Base-by-base conservation (phyloP, 2,329 filamentous ascomycete species). In the Paecilomyces niveus region DNA sequence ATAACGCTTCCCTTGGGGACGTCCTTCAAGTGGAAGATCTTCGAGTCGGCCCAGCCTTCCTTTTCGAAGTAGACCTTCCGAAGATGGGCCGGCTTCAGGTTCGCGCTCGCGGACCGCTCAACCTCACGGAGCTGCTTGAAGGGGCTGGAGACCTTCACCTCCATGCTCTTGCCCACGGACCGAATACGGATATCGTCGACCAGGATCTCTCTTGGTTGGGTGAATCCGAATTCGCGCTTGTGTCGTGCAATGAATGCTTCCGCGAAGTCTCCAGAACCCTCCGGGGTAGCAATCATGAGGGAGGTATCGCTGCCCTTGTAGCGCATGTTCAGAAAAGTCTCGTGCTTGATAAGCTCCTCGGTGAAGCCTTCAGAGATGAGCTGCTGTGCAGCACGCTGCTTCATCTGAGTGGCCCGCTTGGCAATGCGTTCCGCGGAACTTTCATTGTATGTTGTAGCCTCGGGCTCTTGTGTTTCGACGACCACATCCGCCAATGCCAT, bases 261-360 rank as follows among this genome's bases (percentile, higher is more conserved):
- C 0, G 66, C 69, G 56, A 76, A 79, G 54, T 77, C 67, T 9
- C 68, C 68, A 18, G 74, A 29, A 13, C 22, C 68, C 3, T 60
- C 61, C 3, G 74, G 70, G 8, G 69, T 65, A 0, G 71, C 63
- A 3, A 80, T 74, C 68, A 76, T 74, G 8, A 81, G 64, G 3
- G 69, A 72, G 1, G 75, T 78, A 57, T 80, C 76, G 13, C 73
- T 78, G 21, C 78, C 77, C 54, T 76, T 72, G 54, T 80, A 80
- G 53, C 76, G 67, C 54, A 80, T 65, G 33, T 74, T 75, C 1
- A 80, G 67, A n/a, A 72, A 75, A 24, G 74, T 68, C 21, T 76
- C 70, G 10, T 69, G 62, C 2, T 61, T 50, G 32, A 80, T 66
- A 0, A 67, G 66, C 9, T 71, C 64, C 1, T 63, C 54, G 0